Percentiles rank a stretch among this genome's conserved stretches.
These are phyloP conservation scores for Trichosporon faecale DNA, from an alignment of 1,284 basidiomycete species.

Conservation along the genomic window DNA sequence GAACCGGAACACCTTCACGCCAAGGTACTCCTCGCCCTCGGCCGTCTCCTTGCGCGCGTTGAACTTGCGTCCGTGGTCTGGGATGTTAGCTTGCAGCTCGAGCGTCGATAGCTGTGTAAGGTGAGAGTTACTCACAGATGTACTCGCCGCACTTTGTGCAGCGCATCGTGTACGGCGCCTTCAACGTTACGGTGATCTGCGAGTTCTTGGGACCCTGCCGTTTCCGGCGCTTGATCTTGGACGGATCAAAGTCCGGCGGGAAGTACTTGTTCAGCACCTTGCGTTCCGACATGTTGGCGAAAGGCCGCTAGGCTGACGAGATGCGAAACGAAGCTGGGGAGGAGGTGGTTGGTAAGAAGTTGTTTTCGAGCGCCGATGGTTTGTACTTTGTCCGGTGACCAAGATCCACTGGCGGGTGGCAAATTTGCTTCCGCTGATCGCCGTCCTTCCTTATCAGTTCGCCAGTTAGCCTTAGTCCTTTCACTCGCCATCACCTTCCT, in stretches of 20 bases:
- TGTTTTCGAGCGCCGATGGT: not conserved
- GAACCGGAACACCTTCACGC: constrained; percentile 70
- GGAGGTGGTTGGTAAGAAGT: not conserved
- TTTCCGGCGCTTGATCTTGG: constrained; percentile 85
- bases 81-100: not conserved
- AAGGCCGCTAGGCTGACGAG: not conserved
- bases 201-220: constrained; percentile 71
- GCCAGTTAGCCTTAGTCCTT: too few relatives aligned
- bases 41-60: constrained; percentile 98
- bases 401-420: not conserved
- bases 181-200: constrained; percentile 94
- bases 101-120: not conserved
- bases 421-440: constrained; percentile 1
- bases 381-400: not conserved
- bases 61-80: constrained; percentile 91
- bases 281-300: constrained; percentile 72
- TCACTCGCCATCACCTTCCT: not conserved
- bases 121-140: constrained; percentile 64
- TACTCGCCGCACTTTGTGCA: constrained; percentile 96
- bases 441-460: not conserved
- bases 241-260: constrained; percentile 87
- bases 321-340: not conserved
- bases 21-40: constrained; percentile 93
- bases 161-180: constrained; percentile 99
- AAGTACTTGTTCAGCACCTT: constrained; percentile 68